Conservation (phyloP, 1,284 basidiomycete genomes). For the Coniophora puteana region DNA sequence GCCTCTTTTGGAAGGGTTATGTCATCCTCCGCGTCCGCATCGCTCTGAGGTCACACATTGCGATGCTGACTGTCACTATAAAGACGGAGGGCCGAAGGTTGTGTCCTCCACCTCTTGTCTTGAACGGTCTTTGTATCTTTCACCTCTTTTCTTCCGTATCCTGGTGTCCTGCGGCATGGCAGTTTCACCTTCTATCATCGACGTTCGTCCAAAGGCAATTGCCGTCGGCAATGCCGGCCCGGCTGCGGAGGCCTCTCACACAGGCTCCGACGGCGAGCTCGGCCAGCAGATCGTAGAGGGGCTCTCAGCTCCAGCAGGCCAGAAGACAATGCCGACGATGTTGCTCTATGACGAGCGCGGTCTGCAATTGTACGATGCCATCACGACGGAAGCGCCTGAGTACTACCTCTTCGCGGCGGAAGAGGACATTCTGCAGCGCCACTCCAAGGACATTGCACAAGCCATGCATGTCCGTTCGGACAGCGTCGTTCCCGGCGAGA, state of each 20-base stretch:
- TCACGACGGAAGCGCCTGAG: conserved; percentile 78
- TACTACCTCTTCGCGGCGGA: conserved; percentile 88
- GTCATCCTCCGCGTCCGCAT: neutral
- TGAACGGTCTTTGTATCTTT: neutral
- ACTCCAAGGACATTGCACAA: conserved; percentile 64
- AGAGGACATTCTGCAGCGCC: conserved; percentile 62
- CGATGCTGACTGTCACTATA: neutral
- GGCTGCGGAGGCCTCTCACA: no score
- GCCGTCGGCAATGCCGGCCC: conserved; percentile 24
- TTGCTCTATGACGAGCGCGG: conserved; percentile 88
- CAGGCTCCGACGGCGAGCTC: conserved; percentile 36
- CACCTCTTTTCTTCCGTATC: neutral
- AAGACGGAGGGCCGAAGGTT: neutral
- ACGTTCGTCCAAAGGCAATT: conserved; percentile 36
- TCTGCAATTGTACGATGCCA: conserved; percentile 78
- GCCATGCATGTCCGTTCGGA: conserved; percentile 64
- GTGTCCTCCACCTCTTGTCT: neutral
- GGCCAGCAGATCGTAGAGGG: conserved; percentile 49
- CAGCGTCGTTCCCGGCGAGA: conserved; percentile 43
- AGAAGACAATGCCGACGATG: conserved; percentile 77
- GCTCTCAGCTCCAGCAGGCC: conserved; percentile 46
- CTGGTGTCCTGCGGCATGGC: neutral
- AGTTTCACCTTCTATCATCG: conserved; percentile 40
- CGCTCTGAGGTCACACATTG: neutral
- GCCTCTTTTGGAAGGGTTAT: neutral